A percentile compares a stretch with the other conserved stretches of the same genome.
phyloP scores from a whole-genome alignment of 495 filamentous ascomycete species.

The Corynascus novoguineensis region DNA sequence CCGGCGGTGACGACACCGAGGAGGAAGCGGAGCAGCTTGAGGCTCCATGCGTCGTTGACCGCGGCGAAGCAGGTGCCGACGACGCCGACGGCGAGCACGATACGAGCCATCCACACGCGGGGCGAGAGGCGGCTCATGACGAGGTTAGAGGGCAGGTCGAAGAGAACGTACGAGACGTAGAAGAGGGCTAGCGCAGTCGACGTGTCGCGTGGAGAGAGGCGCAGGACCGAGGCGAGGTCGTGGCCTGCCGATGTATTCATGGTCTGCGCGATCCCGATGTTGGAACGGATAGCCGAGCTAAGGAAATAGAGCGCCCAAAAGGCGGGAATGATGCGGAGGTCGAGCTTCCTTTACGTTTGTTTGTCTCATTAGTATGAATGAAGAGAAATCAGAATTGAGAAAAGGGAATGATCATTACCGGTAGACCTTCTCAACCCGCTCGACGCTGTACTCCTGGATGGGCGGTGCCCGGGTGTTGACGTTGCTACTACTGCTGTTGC shows the following conservation, averaged over 20 bases:
- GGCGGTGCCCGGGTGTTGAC: not conserved
- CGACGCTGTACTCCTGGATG: conserved; percentile 42
- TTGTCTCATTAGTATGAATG: not conserved
- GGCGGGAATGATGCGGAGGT: conserved; percentile 78
- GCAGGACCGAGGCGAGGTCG: conserved; percentile 60
- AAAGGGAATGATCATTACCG: conserved; percentile 38
- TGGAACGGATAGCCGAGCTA: conserved; percentile 84
- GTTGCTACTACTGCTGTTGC: not conserved
- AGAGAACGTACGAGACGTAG: conserved; percentile 85
- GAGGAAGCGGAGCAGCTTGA: conserved; percentile 85
- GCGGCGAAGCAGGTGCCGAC: conserved; percentile 78
- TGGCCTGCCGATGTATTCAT: conserved; percentile 70
- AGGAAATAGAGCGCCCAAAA: conserved; percentile 95
- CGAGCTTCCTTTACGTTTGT: conserved; percentile 56
- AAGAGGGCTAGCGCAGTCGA: conserved; percentile 81
- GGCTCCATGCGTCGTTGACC: conserved; percentile 75
- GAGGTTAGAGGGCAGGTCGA: conserved; percentile 84
- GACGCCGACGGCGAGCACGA: conserved; percentile 80
- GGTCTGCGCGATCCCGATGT: conserved; percentile 84
- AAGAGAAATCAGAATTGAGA: no score
- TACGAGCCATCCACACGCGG: conserved; percentile 87
- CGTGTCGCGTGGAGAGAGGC: conserved; percentile 65
- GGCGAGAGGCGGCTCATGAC: conserved; percentile 81
- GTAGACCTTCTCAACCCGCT: conserved; percentile 59
- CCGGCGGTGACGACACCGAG: conserved; percentile 85